These are phyloP conservation scores for Peribolospora kevripleyi DNA, from an alignment of 768 basidiomycete species.

Conservation along the genomic window DNA sequence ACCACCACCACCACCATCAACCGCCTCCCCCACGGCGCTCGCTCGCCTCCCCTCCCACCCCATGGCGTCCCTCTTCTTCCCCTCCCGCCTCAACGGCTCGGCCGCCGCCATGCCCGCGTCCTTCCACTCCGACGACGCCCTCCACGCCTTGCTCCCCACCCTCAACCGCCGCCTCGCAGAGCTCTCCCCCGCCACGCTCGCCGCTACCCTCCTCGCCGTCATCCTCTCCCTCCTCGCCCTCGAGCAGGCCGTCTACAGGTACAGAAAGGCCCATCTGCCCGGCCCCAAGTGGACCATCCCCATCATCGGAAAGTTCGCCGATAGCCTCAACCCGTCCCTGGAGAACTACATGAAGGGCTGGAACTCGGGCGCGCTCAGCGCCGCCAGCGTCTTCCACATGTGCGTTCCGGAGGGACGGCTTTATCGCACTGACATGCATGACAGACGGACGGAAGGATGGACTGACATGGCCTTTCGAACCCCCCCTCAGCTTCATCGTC, in stretches of 20 bases:
- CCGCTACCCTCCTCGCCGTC: constrained; percentile 23
- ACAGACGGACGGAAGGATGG: no score
- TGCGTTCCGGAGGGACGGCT: constrained; percentile 19
- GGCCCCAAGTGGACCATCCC: constrained; percentile 64
- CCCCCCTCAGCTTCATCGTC: constrained; percentile 60
- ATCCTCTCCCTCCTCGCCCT: constrained; percentile 50
- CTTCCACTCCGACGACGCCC: not conserved
- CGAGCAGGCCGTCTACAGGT: constrained; percentile 70
- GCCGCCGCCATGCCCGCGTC: not conserved
- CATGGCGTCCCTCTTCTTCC: no score
- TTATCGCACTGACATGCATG: not conserved
- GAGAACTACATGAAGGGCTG: constrained; percentile 80
- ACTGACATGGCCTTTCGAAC: not conserved
- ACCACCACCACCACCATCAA: not conserved
- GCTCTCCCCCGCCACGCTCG: not conserved
- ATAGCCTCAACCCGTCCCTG: constrained; percentile 73
- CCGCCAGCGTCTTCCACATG: constrained; percentile 95
- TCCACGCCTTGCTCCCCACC: not conserved
- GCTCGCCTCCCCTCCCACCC: no score
- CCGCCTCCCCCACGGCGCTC: not conserved
- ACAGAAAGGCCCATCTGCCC: constrained; percentile 40
- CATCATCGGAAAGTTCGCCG: constrained; percentile 86
- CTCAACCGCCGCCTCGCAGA: constrained; percentile 1
- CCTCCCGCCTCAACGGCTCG: no score
- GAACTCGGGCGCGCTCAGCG: constrained; percentile 67